A percentile compares a stretch with the other conserved stretches of the same genome.
Evolutionary conservation across 768 basidiomycete species (phyloP).

Genomic region (Russula lepida): DNA sequence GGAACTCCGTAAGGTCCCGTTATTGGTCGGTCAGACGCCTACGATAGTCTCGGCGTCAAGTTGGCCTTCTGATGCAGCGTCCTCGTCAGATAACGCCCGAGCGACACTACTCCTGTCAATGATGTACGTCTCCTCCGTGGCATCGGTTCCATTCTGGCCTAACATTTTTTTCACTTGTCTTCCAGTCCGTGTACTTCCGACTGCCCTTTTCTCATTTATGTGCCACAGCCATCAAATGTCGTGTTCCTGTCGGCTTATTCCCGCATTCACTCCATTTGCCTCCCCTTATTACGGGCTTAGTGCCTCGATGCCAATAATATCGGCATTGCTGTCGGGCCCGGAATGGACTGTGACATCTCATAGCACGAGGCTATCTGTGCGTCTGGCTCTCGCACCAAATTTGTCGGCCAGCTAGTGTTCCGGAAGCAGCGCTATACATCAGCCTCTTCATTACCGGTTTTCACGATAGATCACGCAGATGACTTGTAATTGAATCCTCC

Average conservation of each 20-base stretch:
- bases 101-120: not conserved
- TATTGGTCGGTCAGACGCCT: no score
- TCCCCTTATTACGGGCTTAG: not conserved
- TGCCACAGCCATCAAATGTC: slow-evolving; percentile 1
- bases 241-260: not conserved
- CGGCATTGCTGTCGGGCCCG: not conserved
- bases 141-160: slow-evolving; percentile 4
- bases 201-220: not conserved
- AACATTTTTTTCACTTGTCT: not conserved
- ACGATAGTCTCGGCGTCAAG: not conserved
- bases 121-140: not conserved
- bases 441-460: not conserved
- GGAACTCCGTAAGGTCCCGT: slow-evolving; percentile 4
- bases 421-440: not conserved
- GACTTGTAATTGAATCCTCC: not conserved
- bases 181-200: not conserved
- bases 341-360: not conserved
- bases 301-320: not conserved
- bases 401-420: not conserved
- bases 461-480: not conserved
- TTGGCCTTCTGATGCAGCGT: not conserved
- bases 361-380: slow-evolving; percentile 4
- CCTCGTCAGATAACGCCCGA: not conserved
- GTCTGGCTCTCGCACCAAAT: not conserved
- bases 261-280: slow-evolving; percentile 8